Conservation (phyloP, 805 yeast species). For the Candida schatavii region DNA sequence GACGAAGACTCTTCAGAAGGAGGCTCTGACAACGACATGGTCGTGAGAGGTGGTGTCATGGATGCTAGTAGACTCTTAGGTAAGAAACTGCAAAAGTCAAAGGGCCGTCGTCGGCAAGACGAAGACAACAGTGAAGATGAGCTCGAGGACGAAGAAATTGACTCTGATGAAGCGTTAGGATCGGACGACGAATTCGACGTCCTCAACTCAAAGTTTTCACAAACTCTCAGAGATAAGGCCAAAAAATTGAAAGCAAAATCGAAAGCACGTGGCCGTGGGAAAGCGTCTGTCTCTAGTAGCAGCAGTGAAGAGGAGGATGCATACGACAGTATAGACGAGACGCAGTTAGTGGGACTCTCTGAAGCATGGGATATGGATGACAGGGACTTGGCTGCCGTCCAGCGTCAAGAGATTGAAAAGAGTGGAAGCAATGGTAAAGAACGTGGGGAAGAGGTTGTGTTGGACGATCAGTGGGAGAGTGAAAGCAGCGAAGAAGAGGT, state of each 20-base stretch:
- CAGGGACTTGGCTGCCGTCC: slow-evolving; percentile 31
- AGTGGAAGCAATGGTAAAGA: slow-evolving; percentile 6
- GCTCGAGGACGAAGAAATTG: slow-evolving; percentile 64
- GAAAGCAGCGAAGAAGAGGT: slow-evolving; percentile 18
- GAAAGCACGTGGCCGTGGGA: slow-evolving; percentile 23
- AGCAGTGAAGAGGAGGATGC: slow-evolving; percentile 39
- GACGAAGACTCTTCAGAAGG: slow-evolving; percentile 14
- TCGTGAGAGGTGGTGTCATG: slow-evolving; percentile 36
- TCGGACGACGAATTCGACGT: slow-evolving; percentile 71
- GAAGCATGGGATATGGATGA: slow-evolving; percentile 88
- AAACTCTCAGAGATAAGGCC: slow-evolving; percentile 58
- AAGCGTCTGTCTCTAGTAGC: slow-evolving; percentile 34
- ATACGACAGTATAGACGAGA: slow-evolving; percentile 74
- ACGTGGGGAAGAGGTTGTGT: slow-evolving; percentile 17
- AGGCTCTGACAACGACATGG: slow-evolving; percentile 23
- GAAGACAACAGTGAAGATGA: slow-evolving; percentile 23
- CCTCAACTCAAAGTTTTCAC: slow-evolving; percentile 64
- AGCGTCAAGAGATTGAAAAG: slow-evolving; percentile 4
- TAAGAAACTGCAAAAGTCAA: slow-evolving; percentile 12
- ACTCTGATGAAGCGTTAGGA: slow-evolving; percentile 87
- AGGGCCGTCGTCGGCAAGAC: slow-evolving; percentile 16
- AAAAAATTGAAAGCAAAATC: slow-evolving; percentile 33
- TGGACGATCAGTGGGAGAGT: slow-evolving; percentile 28
- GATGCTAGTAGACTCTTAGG: slow-evolving; percentile 38
- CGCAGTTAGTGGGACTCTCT: slow-evolving; percentile 71